These are phyloP conservation scores for Collybia mongolica DNA, from an alignment of 768 basidiomycete genomes.

Conservation along the genomic window DNA sequence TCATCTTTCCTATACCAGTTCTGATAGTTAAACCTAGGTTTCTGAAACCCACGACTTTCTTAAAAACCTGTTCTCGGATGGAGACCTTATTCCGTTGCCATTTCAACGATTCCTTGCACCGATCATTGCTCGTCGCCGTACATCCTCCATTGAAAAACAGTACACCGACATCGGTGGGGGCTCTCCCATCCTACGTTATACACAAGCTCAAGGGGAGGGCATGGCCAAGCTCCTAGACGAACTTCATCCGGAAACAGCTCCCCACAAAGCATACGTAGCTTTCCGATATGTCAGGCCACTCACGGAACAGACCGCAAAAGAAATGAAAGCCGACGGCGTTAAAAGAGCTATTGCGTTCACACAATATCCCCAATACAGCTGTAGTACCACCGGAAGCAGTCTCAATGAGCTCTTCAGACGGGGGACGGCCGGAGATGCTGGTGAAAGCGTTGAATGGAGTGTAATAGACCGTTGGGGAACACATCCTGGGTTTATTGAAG, in stretches of 20 bases:
- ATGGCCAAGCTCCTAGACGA: constrained; percentile 94
- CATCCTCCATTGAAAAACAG: constrained; percentile 92
- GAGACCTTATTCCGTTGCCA: constrained; percentile 93
- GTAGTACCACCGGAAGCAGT: constrained; percentile 97
- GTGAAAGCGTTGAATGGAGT: constrained; percentile 82
- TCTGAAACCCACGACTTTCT: constrained; percentile 92
- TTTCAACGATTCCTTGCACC: constrained; percentile 89
- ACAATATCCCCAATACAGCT: constrained; percentile 98
- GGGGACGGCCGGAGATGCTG: constrained; percentile 60
- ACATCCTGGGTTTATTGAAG: constrained; percentile 92
- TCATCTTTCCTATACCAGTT: constrained; percentile 4
- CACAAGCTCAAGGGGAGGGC: constrained; percentile 81
- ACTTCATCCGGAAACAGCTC: constrained; percentile 88
- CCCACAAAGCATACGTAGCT: constrained; percentile 94
- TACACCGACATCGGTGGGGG: constrained; percentile 95
- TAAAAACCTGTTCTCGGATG: constrained; percentile 86
- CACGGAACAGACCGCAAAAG: constrained; percentile 76
- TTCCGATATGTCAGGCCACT: constrained; percentile 93
- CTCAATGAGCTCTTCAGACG: constrained; percentile 86
- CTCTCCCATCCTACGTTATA: constrained; percentile 92
- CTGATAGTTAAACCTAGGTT: constrained; percentile 50
- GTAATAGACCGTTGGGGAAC: constrained; percentile 99
- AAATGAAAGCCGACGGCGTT: constrained; percentile 90
- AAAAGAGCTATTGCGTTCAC: constrained; percentile 93
- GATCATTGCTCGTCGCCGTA: constrained; percentile 82